Conservation (phyloP, 257 asterid species). For the Forsythia suspensa region DNA sequence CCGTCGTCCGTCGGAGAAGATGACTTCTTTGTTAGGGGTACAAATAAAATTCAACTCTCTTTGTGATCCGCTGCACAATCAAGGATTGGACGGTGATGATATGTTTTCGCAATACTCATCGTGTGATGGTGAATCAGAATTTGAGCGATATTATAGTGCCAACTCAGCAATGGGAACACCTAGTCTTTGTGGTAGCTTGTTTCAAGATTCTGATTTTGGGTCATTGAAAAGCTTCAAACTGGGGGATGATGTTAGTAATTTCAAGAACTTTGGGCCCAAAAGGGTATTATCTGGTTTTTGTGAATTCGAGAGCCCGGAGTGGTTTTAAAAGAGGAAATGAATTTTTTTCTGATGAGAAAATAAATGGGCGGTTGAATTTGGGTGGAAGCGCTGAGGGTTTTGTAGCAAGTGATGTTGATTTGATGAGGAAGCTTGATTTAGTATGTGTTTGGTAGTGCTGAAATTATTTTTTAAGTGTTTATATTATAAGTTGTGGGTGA, state of each 20-base stretch:
- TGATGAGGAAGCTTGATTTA: constrained; percentile 35
- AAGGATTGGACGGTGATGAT: constrained; percentile 66
- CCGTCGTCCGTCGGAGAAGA: too few relatives aligned
- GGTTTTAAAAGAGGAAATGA: constrained; percentile 28
- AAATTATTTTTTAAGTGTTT: too few relatives aligned
- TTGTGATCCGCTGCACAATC: constrained; percentile 49
- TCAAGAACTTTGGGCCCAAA: constrained; percentile 32
- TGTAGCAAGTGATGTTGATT: constrained; percentile 28
- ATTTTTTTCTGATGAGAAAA: constrained; percentile 27
- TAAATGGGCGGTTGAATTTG: constrained; percentile 26
- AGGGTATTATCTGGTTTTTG: constrained; percentile 37
- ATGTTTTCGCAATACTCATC: constrained; percentile 70
- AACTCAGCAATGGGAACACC: constrained; percentile 91
- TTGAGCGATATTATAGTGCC: constrained; percentile 86
- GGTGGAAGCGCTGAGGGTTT: constrained; percentile 35
- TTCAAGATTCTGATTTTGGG: constrained; percentile 66
- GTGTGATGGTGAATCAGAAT: constrained; percentile 78
- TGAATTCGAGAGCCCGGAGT: constrained; percentile 21
- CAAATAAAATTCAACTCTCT: constrained; percentile 22
- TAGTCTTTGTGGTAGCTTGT: constrained; percentile 51
- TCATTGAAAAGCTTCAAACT: constrained; percentile 63
- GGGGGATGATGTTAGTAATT: constrained; percentile 46
- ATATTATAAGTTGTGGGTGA: too few relatives aligned
- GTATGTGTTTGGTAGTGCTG: not conserved
- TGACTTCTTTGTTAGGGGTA: too few relatives aligned